These are phyloP conservation scores for Apostasia shenzhenica DNA, from an alignment of 106 monocot species.

Conservation along the genomic window DNA sequence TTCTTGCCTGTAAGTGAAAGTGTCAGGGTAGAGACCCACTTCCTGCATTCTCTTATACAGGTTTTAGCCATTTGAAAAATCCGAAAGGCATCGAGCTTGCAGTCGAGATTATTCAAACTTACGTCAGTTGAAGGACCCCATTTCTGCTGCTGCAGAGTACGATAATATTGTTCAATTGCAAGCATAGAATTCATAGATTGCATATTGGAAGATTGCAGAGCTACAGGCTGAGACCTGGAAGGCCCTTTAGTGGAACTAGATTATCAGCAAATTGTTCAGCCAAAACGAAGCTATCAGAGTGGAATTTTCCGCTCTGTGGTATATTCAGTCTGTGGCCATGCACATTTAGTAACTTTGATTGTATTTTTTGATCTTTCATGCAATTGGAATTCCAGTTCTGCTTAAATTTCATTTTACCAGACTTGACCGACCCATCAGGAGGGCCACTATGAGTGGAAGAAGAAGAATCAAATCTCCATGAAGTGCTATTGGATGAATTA, in stretches of 20 bases:
- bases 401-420: constrained; percentile 16
- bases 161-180: constrained; percentile 43
- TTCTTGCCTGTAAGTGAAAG: constrained; percentile 58
- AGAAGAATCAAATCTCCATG: constrained; percentile 13
- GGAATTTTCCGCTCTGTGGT: constrained; percentile 18
- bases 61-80: constrained; percentile 91
- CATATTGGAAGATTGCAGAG: neutral
- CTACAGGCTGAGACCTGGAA: constrained; percentile 16
- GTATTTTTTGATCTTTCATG: constrained; percentile 2
- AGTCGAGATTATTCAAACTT: constrained; percentile 47
- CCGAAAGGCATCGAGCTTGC: constrained; percentile 63
- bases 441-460: constrained; percentile 10
- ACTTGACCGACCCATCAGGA: constrained; percentile 5
- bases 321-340: constrained; percentile 17
- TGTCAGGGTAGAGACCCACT: constrained; percentile 79
- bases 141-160: constrained; percentile 57
- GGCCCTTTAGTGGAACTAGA: neutral
- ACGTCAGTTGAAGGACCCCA: constrained; percentile 59
- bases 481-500: constrained; percentile 11
- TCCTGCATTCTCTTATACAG: constrained; percentile 68
- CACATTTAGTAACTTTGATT: neutral
- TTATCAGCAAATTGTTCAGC: constrained; percentile 5
- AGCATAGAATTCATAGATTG: constrained; percentile 26
- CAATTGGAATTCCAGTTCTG: constrained; percentile 27
- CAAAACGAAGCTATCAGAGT: constrained; percentile 23